Base-by-base conservation (phyloP, 768 basidiomycete genomes). In the Tephrocybe sp. region DNA sequence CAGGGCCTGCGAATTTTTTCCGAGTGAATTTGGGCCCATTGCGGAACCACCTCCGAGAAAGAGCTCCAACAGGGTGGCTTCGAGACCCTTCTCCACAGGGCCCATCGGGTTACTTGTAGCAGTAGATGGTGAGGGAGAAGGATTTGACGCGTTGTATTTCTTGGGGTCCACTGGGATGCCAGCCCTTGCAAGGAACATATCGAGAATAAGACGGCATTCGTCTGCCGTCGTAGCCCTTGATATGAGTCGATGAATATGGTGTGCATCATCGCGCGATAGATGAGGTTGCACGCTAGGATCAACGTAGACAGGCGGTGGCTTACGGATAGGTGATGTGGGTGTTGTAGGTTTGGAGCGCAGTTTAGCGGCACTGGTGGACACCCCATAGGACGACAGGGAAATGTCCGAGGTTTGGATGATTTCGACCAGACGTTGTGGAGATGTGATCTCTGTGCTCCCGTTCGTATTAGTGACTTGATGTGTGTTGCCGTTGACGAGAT, bases 121-220 rank as follows among this genome's bases (percentile, higher is more conserved):
- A 49, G 75, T 68, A 39, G 66, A 73, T 32, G 71, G 67, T 7
- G 72, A 62, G 21, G 71, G 70, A 1, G 73, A 64, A 20, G 72
- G 65, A 45, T 66, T 63, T 11, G 71, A 58, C 39, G 65, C 64
- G 10, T 64, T 62, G 25, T 66, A 65, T 41, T 61, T 61, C 38
- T 69, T 63, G 21, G 65, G 54, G 26, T 72, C 69, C 18, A 64
- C 18, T 10, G 68, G 47, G 38, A 76, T 75, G 15, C 81, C 83
- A 46, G 77, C 76, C 56, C 83, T 83, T 11, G 82, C 76, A 51
- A 96, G 72, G 70, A 90, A 88, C 74, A 92, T 88, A 56, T 91
- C 86, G 24, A 93, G 76, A 50, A 95, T 83, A 37, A 94, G 73
- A 45, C 89, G 88, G 63, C 92, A 93, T 71, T 96, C 93, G 53